Base-by-base conservation (phyloP, 2,329 filamentous ascomycete genomes). In the Pezicula neosporulosa region DNA sequence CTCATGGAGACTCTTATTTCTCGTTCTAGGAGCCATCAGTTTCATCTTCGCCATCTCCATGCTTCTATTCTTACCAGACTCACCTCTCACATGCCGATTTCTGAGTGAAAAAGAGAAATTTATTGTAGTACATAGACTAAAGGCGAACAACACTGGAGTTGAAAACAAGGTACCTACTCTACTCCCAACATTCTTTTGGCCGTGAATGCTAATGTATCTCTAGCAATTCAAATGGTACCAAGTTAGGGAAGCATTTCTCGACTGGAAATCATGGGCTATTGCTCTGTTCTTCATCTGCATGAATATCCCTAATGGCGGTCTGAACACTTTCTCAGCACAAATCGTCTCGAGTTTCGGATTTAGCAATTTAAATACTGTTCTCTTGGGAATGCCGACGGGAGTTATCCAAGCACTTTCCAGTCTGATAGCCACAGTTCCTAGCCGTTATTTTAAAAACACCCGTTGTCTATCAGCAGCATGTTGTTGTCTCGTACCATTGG, bases 111-210 rank as follows among this genome's bases (percentile, higher is more conserved):
- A 53, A 16, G 70, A 74, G 56, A 68, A 69, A 54, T 70, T 74
- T 5, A 72, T 69, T 1, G 67, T 78, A 5, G 65, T 78, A 33
- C 74, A 75, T 63, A 74, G 77, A 49, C 71, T 81, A 49, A 75
- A 72, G 36, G 69, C 75, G 47, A 81, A 82, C 64, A 73, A 80
- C 65, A 81, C 76, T 2, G 78, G 79, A 27, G 73, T 81, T 33
- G 67, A 72, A 49, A 77, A 70, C 60, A 72, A 69, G 53, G 41
- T 43, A 13, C 7, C n/a, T 39, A n/a, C 9, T 8, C 7, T 13
- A 12, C 19, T 39, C 21, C 21, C 5, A 21, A 21, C 21, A 3
- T 21, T 21, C 5, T 3, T 21, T 21, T 21, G 3, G 5, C 3
- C 21, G 21, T 21, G 21, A 21, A 21, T 21, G 3, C 21, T 21